Evolutionary conservation across 73 alveolate genomes (phyloP).

Genomic region (Paramecium sexaurelia): DNA sequence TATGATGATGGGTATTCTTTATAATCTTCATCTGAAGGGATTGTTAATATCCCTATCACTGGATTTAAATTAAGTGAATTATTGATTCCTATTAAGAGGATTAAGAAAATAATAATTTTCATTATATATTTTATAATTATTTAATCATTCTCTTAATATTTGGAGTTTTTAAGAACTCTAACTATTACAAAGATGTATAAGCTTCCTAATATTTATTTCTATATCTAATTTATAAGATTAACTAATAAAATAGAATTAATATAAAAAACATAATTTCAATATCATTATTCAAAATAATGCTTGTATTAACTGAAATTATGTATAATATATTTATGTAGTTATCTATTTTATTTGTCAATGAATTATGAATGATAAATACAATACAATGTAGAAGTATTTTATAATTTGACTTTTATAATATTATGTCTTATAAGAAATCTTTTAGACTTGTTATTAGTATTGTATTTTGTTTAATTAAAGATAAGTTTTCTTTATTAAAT

Average conservation of each 20-base stretch:
- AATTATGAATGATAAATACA: background rate
- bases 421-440: background rate
- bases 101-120: background rate
- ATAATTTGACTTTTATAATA: background rate
- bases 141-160: background rate
- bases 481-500: background rate
- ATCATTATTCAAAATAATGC: background rate
- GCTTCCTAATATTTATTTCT: background rate
- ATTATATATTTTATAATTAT: background rate
- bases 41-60: background rate
- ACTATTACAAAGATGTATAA: background rate
- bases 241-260: background rate
- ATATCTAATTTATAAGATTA: background rate
- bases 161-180: background rate
- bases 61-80: background rate
- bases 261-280: background rate
- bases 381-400: background rate
- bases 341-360: background rate
- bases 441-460: background rate
- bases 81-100: background rate
- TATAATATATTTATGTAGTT: background rate
- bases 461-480: background rate
- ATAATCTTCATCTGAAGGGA: conserved; percentile 62
- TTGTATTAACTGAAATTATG: background rate
- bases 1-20: conserved; percentile 6